Conservation (phyloP, 1,139 yeast species). For the Debaryomyces subglobosus region DNA sequence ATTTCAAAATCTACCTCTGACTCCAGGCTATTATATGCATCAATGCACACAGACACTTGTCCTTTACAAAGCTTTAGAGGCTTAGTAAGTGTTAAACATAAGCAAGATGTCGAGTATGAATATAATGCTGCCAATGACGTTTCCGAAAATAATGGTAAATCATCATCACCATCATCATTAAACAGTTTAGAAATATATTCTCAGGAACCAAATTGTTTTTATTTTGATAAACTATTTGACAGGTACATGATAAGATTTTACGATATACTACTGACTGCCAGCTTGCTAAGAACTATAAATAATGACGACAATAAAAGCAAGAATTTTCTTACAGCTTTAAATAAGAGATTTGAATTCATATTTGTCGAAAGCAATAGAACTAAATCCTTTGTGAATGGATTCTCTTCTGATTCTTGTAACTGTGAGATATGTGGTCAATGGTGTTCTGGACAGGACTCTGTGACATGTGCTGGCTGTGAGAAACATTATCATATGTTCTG, state of each 20-base stretch:
- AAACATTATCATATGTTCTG: constrained; percentile 79
- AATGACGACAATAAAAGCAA: constrained; percentile 56
- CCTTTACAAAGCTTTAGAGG: constrained; percentile 82
- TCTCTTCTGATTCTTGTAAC: constrained; percentile 52
- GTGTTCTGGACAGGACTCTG: constrained; percentile 77
- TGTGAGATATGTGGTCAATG: constrained; percentile 83
- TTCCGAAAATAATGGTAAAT: constrained; percentile 13
- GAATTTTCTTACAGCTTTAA: constrained; percentile 63
- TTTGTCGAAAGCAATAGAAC: constrained; percentile 76
- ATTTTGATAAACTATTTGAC: constrained; percentile 85
- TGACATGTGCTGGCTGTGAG: constrained; percentile 80
- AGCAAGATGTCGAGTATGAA: constrained; percentile 60
- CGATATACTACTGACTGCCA: constrained; percentile 55
- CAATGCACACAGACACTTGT: constrained; percentile 86
- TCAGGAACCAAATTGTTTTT: constrained; percentile 68
- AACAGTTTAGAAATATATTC: constrained; percentile 52
- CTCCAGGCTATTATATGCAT: constrained; percentile 76
- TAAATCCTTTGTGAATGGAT: constrained; percentile 63
- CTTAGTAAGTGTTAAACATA: constrained; percentile 67
- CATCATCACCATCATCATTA: constrained; percentile 21
- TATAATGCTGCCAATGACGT: constrained; percentile 7
- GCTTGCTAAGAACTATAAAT: constrained; percentile 54
- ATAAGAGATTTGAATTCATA: constrained; percentile 70
- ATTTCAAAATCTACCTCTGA: constrained; percentile 69
- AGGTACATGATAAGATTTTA: constrained; percentile 83